Percentiles rank a stretch among this genome's conserved stretches.
Conservation (phyloP, 2,329 filamentous ascomycete species). For the Calonectria ilicicola region DNA sequence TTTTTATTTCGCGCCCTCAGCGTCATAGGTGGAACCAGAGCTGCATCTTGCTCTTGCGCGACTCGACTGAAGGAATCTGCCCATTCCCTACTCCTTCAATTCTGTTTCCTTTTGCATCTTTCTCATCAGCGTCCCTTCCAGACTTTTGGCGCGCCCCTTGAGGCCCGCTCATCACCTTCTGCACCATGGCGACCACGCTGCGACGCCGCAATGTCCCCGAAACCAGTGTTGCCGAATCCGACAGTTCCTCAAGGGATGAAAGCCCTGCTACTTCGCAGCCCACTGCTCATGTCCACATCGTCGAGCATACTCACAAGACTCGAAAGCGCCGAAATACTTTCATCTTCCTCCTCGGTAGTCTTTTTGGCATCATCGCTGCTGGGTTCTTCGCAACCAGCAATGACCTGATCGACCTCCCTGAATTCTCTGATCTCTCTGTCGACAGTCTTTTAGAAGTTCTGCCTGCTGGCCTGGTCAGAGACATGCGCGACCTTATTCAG, state of each 20-base stretch:
- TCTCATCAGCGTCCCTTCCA: slow-evolving; percentile 16
- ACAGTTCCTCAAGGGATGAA: slow-evolving; percentile 42
- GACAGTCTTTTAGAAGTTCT: slow-evolving; percentile 89
- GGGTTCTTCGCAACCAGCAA: slow-evolving; percentile 91
- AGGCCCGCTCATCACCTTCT: slow-evolving; percentile 27
- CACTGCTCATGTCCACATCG: slow-evolving; percentile 54
- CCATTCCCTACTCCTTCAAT: slow-evolving; percentile 13
- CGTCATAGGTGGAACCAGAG: slow-evolving; percentile 39
- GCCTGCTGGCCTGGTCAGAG: slow-evolving; percentile 85
- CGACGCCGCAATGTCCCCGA: slow-evolving; percentile 48
- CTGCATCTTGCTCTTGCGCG: slow-evolving; percentile 2
- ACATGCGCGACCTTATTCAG: slow-evolving; percentile 88
- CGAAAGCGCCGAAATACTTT: slow-evolving; percentile 82
- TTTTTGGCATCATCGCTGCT: slow-evolving; percentile 91
- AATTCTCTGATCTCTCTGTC: slow-evolving; percentile 80
- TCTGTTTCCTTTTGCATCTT: not conserved
- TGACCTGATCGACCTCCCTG: slow-evolving; percentile 86
- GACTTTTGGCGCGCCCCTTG: slow-evolving; percentile 28
- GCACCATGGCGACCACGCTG: slow-evolving; percentile 48
- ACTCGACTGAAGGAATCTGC: not conserved
- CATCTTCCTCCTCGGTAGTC: slow-evolving; percentile 86
- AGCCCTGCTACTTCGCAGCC: slow-evolving; percentile 39
- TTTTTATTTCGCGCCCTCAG: slow-evolving; percentile 35
- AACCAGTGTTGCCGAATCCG: slow-evolving; percentile 33
- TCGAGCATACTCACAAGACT: slow-evolving; percentile 59